These are phyloP conservation scores for Ascomycota sp. DNA, from an alignment of 2,329 filamentous ascomycete genomes.

Conservation along the genomic window DNA sequence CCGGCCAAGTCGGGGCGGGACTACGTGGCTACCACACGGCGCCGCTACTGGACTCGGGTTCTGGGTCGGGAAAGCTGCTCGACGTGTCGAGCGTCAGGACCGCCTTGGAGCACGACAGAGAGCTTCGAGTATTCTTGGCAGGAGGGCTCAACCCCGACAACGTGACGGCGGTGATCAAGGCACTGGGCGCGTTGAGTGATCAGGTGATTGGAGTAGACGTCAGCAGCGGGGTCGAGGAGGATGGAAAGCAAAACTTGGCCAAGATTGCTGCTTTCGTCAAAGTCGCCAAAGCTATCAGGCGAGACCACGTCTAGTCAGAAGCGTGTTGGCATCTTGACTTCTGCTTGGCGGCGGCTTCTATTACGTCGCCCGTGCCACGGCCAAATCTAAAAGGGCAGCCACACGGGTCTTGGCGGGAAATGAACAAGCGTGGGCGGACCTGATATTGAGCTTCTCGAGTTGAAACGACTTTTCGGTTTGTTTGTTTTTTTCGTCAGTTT, in stretches of 20 bases:
- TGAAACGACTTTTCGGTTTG: too few species aligned
- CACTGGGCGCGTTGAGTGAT: slow-evolving; percentile 36
- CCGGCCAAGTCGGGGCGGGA: slow-evolving; percentile 50
- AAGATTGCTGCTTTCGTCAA: slow-evolving; percentile 69
- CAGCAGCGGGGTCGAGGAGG: slow-evolving; percentile 78
- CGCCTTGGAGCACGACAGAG: slow-evolving; percentile 43
- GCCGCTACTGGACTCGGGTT: slow-evolving; percentile 71
- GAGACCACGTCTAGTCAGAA: too few species aligned
- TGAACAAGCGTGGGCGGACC: too few species aligned
- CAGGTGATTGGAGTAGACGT: slow-evolving; percentile 74
- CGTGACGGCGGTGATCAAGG: slow-evolving; percentile 43
- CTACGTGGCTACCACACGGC: slow-evolving; percentile 63
- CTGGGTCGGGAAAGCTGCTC: slow-evolving; percentile 62
- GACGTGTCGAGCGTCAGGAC: slow-evolving; percentile 50
- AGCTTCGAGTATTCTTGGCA: slow-evolving; percentile 61
- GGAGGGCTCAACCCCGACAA: slow-evolving; percentile 71
- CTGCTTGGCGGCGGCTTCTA: too few species aligned
- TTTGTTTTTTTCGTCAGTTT: too few species aligned
- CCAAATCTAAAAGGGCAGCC: too few species aligned
- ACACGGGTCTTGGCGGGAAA: too few species aligned
- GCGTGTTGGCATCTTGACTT: too few species aligned
- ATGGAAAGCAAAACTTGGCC: slow-evolving; percentile 58
- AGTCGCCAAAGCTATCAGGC: slow-evolving; percentile 44
- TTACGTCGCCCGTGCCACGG: too few species aligned
- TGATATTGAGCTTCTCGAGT: too few species aligned